Conservation (phyloP, 2,329 filamentous ascomycete species). For the Cladorrhinum sp. region DNA sequence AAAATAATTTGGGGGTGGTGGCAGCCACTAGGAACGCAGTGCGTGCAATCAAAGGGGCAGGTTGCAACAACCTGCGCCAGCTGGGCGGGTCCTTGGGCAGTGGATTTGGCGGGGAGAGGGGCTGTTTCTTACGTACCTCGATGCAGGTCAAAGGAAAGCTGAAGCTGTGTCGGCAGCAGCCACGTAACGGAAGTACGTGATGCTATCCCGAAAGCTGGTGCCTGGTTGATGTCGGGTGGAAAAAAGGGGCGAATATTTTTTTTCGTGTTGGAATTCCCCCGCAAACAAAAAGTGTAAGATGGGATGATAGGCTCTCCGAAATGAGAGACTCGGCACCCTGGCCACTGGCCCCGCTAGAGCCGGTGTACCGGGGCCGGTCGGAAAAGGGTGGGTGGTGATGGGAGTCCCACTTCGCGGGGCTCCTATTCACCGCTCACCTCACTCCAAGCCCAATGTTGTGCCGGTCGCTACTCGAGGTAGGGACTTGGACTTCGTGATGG, state of each 20-base stretch:
- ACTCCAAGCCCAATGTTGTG: background rate
- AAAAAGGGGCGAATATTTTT: background rate
- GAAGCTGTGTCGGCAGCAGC: background rate
- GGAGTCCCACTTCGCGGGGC: slow-evolving; percentile 4
- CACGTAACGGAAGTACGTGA: slow-evolving; percentile 10
- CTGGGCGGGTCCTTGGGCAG: background rate
- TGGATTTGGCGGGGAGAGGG: background rate
- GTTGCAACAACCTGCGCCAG: background rate
- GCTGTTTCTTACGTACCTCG: slow-evolving; percentile 15
- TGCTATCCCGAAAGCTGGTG: slow-evolving; percentile 4
- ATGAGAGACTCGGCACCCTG: slow-evolving; percentile 9
- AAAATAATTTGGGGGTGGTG: slow-evolving; percentile 20
- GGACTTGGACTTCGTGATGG: slow-evolving; percentile 3
- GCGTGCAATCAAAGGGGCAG: background rate
- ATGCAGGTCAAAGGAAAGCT: slow-evolving; percentile 9
- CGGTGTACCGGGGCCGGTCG: slow-evolving; percentile 8
- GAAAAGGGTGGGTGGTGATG: background rate
- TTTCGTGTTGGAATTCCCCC: background rate
- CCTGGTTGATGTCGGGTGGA: background rate
- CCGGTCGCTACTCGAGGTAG: background rate
- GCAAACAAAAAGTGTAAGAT: background rate
- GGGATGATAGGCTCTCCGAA: slow-evolving; percentile 19
- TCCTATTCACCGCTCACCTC: background rate
- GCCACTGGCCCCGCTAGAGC: slow-evolving; percentile 7
- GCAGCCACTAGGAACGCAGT: slow-evolving; percentile 12